phyloP scores from a whole-genome alignment of 257 asterid species.

The Ilex aquifolium region DNA sequence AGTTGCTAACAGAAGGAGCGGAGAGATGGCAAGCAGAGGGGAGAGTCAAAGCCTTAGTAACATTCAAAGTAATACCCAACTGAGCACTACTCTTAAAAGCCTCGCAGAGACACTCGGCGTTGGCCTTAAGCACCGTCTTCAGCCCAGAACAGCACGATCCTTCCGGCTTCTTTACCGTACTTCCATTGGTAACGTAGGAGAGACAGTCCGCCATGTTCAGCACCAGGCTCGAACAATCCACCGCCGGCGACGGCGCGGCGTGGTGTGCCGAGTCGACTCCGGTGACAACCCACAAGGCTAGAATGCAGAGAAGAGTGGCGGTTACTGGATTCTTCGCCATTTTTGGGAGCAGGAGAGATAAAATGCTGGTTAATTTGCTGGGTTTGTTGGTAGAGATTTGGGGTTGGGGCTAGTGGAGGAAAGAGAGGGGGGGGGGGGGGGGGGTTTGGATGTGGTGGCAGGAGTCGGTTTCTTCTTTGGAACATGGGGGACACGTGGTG shows the following conservation, averaged over 20 bases:
- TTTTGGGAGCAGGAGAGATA: too few species aligned
- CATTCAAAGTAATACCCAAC: constrained; percentile 64
- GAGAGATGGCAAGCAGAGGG: constrained; percentile 84
- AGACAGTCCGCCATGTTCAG: constrained; percentile 73
- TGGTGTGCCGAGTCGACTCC: constrained; percentile 31
- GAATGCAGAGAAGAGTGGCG: too few species aligned
- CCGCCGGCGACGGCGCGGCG: constrained; percentile 74
- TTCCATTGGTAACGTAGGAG: constrained; percentile 55
- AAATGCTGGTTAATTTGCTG: too few species aligned
- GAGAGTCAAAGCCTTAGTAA: constrained; percentile 65
- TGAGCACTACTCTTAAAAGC: constrained; percentile 79
- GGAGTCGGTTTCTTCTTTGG: too few species aligned
- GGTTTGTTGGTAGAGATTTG: too few species aligned
- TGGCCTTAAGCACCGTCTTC: constrained; percentile 59
- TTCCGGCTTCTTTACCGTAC: constrained; percentile 57
- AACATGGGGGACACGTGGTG: too few species aligned
- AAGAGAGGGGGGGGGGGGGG: too few species aligned
- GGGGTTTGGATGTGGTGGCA: too few species aligned
- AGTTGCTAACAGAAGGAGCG: constrained; percentile 64
- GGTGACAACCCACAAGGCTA: too few species aligned
- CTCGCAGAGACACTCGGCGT: constrained; percentile 74
- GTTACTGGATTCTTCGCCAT: too few species aligned
- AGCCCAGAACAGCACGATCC: constrained; percentile 77
- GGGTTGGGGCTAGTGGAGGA: too few species aligned
- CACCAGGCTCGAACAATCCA: constrained; percentile 57